A percentile compares a stretch with the other conserved stretches of the same genome.
Evolutionary conservation across 352 stramenopile genomes (phyloP).

Genomic region (Pythium biforme): DNA sequence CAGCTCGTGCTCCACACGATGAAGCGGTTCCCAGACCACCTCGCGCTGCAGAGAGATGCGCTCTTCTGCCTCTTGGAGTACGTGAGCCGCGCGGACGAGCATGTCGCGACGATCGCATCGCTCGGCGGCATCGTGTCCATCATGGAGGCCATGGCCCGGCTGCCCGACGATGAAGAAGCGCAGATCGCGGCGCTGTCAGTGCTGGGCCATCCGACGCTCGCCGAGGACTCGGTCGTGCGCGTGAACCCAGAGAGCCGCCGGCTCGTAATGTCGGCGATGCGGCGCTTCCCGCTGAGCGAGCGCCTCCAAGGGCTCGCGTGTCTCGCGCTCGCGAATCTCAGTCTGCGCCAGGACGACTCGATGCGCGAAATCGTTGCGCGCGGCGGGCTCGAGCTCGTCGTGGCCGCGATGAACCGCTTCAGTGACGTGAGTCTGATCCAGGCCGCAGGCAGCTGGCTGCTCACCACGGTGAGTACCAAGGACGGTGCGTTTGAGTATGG

Average conservation of each 20-base stretch:
- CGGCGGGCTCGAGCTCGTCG: constrained; percentile 44
- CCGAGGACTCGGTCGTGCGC: constrained; percentile 44
- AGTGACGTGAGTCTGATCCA: constrained; percentile 41
- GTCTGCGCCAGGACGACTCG: constrained; percentile 56
- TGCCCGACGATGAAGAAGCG: constrained; percentile 48
- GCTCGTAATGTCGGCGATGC: constrained; percentile 60
- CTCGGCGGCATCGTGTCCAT: constrained; percentile 43
- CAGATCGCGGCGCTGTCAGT: constrained; percentile 53
- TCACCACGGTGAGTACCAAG: constrained; percentile 48
- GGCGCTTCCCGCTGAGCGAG: constrained; percentile 54
- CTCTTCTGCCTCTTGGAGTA: constrained; percentile 46
- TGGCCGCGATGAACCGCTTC: constrained; percentile 57
- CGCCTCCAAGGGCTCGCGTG: constrained; percentile 52
- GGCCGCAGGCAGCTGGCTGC: constrained; percentile 51
- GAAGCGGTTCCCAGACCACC: constrained; percentile 33
- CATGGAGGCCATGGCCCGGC: constrained; percentile 44
- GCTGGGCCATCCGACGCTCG: constrained; percentile 52
- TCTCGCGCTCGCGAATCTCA: constrained; percentile 56
- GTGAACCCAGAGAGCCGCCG: constrained; percentile 51
- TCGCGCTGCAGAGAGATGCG: constrained; percentile 48
- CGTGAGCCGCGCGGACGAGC: constrained; percentile 25
- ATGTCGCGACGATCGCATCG: constrained; percentile 39
- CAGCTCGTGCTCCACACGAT: constrained; percentile 45
- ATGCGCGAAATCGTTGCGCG: constrained; percentile 57
- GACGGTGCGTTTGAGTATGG: constrained; percentile 30